Conservation (phyloP, 2,329 filamentous ascomycete genomes). For the Monilinia laxa region DNA sequence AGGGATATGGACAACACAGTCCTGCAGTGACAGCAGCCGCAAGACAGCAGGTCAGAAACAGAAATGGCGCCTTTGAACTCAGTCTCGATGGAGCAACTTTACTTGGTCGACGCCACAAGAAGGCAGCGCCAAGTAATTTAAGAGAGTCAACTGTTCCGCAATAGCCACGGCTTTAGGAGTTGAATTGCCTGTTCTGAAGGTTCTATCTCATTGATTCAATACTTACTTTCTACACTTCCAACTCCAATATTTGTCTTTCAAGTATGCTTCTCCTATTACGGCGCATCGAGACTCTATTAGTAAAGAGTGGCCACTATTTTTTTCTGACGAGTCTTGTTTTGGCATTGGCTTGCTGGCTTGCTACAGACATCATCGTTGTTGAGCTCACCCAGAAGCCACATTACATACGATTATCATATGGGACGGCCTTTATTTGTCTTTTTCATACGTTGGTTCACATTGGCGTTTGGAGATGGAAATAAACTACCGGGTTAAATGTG, state of each 20-base stretch:
- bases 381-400: background rate
- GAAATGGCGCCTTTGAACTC: conserved; percentile 84
- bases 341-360: background rate
- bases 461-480: conserved; percentile 22
- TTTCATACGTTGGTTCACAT: conserved; percentile 20
- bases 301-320: background rate
- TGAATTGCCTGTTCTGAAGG: background rate
- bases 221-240: no score
- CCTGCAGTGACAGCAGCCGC: conserved; percentile 80
- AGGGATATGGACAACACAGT: conserved; percentile 87
- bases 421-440: conserved; percentile 17
- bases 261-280: background rate
- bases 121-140: conserved; percentile 41
- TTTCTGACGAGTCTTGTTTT: background rate
- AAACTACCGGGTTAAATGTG: conserved; percentile 11
- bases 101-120: conserved; percentile 67
- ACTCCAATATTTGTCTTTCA: background rate
- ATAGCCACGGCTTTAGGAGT: conserved; percentile 21
- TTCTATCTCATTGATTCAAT: background rate
- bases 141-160: conserved; percentile 34
- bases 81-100: conserved; percentile 89
- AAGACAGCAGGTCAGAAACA: conserved; percentile 70
- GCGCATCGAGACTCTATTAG: background rate
- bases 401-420: conserved; percentile 20
- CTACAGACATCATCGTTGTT: background rate